Evolutionary conservation across 2,329 filamentous ascomycete species (phyloP), one percentile per base, ranked within the genome.

Genomic region (Fusarium nematophilum): DNA sequence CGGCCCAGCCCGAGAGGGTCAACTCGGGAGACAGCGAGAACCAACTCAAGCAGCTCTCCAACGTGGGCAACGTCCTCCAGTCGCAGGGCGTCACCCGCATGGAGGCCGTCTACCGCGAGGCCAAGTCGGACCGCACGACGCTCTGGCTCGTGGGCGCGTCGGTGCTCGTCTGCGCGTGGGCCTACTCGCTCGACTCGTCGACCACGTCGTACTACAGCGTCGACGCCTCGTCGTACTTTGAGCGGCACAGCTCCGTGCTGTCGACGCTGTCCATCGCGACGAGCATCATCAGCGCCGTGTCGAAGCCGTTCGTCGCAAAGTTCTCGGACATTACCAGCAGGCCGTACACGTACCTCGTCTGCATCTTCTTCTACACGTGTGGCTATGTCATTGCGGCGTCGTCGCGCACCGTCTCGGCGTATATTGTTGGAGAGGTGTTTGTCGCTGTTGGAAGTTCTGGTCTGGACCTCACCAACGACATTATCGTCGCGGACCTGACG

Each of bases 401-500:
- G 0, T 81, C 83, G 3, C 76, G 75, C 18, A 80, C 77, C 49
- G 79, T 88, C 44, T 73, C 79, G 21, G 79, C 81, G 6, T 85
- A 84, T 42, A 77, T 81, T 1, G 79, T 78, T 3, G 83, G 82
- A 2, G 78, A 84, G 59, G 79, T 88, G 9, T 86, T 89, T 70
- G 86, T 87, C 50, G 78, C 81, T 1, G 77, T 86, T 6, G 86
- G 86, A 3, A 79, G 81, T 40, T 86, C 85, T 0, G 85, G 85
- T 3, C 79, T 87, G 6, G 83, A 85, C 50, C 81, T 88, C 25
- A 76, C 87, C 39, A 84, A 86, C 64, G 84, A 88, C 60, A 84
- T 89, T 44, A 85, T 88, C 62, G 82, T 88, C 34, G 84, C 85
- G 2, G 87, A 89, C 67, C 81, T 86, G n/a, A 86, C 84, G 5